phyloP scores from a whole-genome alignment of 2,329 filamentous ascomycete species.

The Pseudophaeomoniella oleicola region DNA sequence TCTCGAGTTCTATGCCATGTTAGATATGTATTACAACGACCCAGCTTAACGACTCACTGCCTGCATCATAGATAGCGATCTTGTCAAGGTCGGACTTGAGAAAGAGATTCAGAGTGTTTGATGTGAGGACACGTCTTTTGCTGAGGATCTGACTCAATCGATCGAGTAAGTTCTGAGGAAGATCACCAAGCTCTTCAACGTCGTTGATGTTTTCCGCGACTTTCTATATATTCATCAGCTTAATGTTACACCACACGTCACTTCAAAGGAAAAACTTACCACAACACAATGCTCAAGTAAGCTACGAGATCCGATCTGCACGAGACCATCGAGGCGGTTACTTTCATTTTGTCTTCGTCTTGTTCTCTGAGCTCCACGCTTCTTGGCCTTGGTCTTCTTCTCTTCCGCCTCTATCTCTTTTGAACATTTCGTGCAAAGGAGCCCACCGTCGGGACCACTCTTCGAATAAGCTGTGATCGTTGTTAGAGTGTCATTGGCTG shows the following conservation, averaged over 20 bases:
- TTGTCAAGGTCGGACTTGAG: constrained; percentile 37
- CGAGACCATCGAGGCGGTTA: constrained; percentile 62
- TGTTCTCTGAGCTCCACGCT: constrained; percentile 38
- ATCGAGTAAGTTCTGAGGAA: constrained; percentile 42
- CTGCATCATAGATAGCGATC: constrained; percentile 47
- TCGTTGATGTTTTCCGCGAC: constrained; percentile 49
- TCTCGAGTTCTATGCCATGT: constrained; percentile 44
- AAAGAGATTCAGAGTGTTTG: constrained; percentile 29
- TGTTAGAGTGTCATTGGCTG: no score
- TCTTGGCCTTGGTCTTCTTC: constrained; percentile 41
- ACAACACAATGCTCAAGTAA: constrained; percentile 44
- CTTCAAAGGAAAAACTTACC: no score
- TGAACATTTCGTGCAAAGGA: constrained; percentile 73
- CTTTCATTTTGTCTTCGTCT: constrained; percentile 67
- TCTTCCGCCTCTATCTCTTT: constrained; percentile 56
- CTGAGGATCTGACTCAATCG: constrained; percentile 49
- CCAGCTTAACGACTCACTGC: constrained; percentile 24
- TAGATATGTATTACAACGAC: constrained; percentile 5
- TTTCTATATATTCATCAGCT: no score
- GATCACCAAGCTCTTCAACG: constrained; percentile 49
- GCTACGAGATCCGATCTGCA: constrained; percentile 25
- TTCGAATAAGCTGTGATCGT: constrained; percentile 74
- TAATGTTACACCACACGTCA: no score
- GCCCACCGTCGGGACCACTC: constrained; percentile 63
- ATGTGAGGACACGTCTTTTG: constrained; percentile 43